Conservation (phyloP, 208 protist species). For the Leishmania arabica region DNA sequence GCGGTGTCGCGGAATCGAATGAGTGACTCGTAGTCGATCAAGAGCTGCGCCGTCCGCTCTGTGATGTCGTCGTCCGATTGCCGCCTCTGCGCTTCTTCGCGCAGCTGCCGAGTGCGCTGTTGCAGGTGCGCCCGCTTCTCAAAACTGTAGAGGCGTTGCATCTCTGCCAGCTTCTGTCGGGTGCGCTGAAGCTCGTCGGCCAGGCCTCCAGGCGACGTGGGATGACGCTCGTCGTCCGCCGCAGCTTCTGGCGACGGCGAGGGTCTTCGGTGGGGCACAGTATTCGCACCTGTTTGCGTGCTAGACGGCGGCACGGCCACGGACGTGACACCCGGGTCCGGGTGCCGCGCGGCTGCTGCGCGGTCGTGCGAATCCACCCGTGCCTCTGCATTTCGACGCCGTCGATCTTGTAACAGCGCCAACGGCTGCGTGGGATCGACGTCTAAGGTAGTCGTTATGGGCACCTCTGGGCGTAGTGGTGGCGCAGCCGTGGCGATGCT, state of each 20-base stretch:
- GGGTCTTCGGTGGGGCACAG: background rate
- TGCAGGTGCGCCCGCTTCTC: slow-evolving; percentile 30
- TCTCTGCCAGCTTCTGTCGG: slow-evolving; percentile 21
- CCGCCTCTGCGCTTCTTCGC: slow-evolving; percentile 22
- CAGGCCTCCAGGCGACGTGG: background rate
- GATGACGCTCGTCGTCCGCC: background rate
- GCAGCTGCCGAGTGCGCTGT: slow-evolving; percentile 31
- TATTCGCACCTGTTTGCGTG: background rate
- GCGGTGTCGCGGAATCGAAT: slow-evolving; percentile 20
- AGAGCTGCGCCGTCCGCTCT: slow-evolving; percentile 20
- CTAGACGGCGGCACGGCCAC: background rate
- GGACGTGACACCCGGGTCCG: background rate
- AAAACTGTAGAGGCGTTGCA: slow-evolving; percentile 28
- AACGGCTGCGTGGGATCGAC: background rate
- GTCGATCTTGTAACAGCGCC: background rate
- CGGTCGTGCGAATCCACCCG: background rate
- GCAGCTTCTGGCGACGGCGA: background rate
- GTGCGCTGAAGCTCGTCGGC: slow-evolving; percentile 23
- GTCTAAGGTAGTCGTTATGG: background rate
- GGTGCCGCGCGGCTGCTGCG: background rate
- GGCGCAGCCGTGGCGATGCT: slow-evolving; percentile 6
- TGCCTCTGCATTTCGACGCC: too few species aligned
- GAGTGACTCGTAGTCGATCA: slow-evolving; percentile 27
- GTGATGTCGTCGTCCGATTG: slow-evolving; percentile 11
- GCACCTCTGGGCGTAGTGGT: background rate